Conservation (phyloP, 2,329 filamentous ascomycete species). For the Fusarium ambrosium region DNA sequence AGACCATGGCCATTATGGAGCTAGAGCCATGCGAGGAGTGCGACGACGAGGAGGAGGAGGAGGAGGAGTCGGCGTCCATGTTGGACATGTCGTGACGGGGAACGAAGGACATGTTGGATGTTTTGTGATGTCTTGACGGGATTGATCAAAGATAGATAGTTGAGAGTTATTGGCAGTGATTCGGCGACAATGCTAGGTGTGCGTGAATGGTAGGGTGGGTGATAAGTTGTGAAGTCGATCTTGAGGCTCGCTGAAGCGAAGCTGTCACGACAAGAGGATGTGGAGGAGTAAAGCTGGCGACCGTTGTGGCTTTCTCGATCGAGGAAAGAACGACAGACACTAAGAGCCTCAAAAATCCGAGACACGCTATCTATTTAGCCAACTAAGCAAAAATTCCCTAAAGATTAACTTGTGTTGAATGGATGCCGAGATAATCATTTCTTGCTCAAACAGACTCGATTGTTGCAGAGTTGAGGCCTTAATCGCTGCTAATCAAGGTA, state of each 20-base stretch:
- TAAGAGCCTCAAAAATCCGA: not conserved
- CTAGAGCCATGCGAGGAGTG: conserved; percentile 23
- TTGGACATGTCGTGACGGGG: conserved; percentile 46
- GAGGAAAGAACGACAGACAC: not conserved
- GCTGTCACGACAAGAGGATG: not conserved
- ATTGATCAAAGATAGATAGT: too few relatives aligned
- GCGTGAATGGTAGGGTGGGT: not conserved
- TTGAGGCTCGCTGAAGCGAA: not conserved
- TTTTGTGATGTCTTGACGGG: not conserved
- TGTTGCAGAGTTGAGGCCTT: not conserved
- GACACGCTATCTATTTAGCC: not conserved
- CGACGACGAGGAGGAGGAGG: conserved; percentile 16
- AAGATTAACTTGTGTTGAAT: not conserved
- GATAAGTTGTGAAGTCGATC: not conserved
- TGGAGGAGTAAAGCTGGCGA: not conserved
- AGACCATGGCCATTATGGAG: conserved; percentile 65
- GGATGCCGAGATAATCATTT: conserved; percentile 15
- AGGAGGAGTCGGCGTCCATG: conserved; percentile 36
- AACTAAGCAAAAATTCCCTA: not conserved
- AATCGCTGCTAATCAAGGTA: conserved; percentile 15
- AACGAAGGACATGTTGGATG: conserved; percentile 35
- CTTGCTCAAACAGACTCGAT: conserved; percentile 38
- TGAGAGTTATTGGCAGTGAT: not conserved
- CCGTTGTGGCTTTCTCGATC: not conserved
- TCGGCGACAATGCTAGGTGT: not conserved